phyloP scores from a whole-genome alignment of 2,329 filamentous ascomycete genomes.

The Pseudophaeomoniella oleicola region DNA sequence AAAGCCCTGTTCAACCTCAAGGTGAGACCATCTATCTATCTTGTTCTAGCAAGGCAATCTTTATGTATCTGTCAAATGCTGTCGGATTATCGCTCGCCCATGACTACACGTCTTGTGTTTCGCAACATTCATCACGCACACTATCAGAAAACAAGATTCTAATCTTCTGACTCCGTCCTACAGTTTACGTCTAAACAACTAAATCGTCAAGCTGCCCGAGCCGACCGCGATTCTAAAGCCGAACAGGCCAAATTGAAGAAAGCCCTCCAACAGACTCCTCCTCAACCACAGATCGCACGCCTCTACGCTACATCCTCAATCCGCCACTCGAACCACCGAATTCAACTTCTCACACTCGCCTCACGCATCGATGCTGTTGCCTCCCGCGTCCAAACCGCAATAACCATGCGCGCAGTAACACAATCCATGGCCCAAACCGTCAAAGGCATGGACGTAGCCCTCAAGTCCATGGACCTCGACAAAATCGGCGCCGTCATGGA shows the following conservation, averaged over 20 bases:
- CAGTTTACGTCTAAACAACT: conserved; percentile 33
- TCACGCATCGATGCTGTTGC: conserved; percentile 34
- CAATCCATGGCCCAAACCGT: conserved; percentile 28
- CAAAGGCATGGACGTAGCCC: conserved; percentile 28
- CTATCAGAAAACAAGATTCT: too few species aligned
- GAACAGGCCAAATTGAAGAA: conserved; percentile 33
- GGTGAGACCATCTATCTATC: conserved; percentile 10
- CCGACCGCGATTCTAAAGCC: conserved; percentile 29
- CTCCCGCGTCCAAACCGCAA: conserved; percentile 31
- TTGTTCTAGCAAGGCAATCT: too few species aligned
- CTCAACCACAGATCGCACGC: conserved; percentile 32
- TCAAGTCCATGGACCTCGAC: conserved; percentile 30
- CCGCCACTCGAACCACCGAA: conserved; percentile 30
- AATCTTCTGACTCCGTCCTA: conserved; percentile 1
- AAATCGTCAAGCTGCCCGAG: conserved; percentile 31
- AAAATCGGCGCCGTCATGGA: conserved; percentile 53
- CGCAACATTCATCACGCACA: too few species aligned
- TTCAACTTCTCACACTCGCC: conserved; percentile 28
- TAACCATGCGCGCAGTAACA: conserved; percentile 31
- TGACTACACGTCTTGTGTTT: too few species aligned
- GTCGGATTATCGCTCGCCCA: too few species aligned
- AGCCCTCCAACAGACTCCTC: conserved; percentile 28
- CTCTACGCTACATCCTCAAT: conserved; percentile 32
- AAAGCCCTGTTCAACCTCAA: conserved; percentile 19
- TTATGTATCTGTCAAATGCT: too few species aligned